Base-by-base conservation (phyloP, 78 protist species). In the slime mould (Dictyostelium discoideum) region DNA sequence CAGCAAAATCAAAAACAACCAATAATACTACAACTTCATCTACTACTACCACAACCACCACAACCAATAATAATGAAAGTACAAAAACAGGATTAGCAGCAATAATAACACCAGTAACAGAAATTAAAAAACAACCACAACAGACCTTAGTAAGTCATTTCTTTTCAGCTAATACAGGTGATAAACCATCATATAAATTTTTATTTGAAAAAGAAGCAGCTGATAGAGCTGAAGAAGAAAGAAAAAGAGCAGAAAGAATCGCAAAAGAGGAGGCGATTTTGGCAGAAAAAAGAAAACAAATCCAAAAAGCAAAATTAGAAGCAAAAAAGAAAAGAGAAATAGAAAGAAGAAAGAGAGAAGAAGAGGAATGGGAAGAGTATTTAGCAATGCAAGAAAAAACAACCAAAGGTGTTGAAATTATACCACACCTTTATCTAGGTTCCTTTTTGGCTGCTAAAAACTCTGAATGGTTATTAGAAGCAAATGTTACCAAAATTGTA, bases 121-220 rank as follows among this genome's bases (percentile, higher is more conserved):
- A 29, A 60, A 20, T 20, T 20, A 60, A 60, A 60, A 60, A 60
- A 48, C 57, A 48, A 74, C 81, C 46, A 74, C 42, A 74, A 74
- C 81, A 74, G 37, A 74, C 81, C 37, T 18, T 74, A 37, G 81
- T 74, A 14, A 74, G 81, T 18, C 81, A 74, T 37, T 74, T 26
- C 24, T 74, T 74, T 37, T 13, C 39, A 37, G 16, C 18, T 54
- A 82, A 48, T 76, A 81, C 14, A 32, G 54, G 40, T 76, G 63
- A 46, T 79, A 39, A 42, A 57, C 92, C 84, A 54, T 24, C 63
- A 24, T 76, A 50, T 48, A 86, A 86, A 29, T 86, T 73, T 77
- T 54, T 86, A 29, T 86, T 86, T 86, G 92, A 86, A 39, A 86
- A 86, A 48, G 92, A 86, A 8, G 92, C 92, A 16, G 92, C 92